Evolutionary conservation across 345 rosid genomes (phyloP), one percentile per base, ranked within the genome.

Genomic region (Cardiospermum halicacabum): DNA sequence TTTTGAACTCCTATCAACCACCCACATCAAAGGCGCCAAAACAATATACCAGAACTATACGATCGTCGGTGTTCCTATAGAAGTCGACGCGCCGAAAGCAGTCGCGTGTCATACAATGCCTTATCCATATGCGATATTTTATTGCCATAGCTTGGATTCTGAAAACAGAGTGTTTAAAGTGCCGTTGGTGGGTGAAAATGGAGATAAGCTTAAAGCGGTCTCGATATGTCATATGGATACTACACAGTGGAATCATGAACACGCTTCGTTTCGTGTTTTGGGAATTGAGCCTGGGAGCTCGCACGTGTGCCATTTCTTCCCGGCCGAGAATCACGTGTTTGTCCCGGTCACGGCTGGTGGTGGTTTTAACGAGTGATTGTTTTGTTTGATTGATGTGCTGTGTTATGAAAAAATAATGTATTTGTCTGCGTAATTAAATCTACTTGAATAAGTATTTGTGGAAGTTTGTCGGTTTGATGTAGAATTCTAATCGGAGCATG

Each of bases 201-300:
- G 81, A 13, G 81, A 78, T 5, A 51, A 11, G 22, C 77, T 78
- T 18, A 64, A 57, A 4, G 84, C 86, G 9, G 36, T 72, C 24
- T 77, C 78, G 3, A 78, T 80, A 21, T 81, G 84, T 30, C 89
- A 84, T 68, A 68, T 76, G 81, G 84, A 84, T 43, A 77, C 86
- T 1, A 72, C 86, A 18, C 71, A 74, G 22, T 81, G 86, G 84
- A 58, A 19, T 45, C 72, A 3, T 1, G 36, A 72, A 16, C 82
- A 80, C 50, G 63, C 63, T 11, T 69, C 84, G 10, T 80, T 84
- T 58, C 66, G 47, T 2, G 66, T 77, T 15, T 58, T 79, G 26
- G 69, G 75, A 49, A 48, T 65, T 22, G 28, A 72, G 47, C 86
- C 84, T 0, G 83, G 86, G 5, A 43, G 64, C 0, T 71, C 80